A percentile compares a stretch with the other conserved stretches of the same genome.
These are phyloP conservation scores for Cordia subcordata DNA, from an alignment of 257 asterid genomes.

Conservation along the genomic window DNA sequence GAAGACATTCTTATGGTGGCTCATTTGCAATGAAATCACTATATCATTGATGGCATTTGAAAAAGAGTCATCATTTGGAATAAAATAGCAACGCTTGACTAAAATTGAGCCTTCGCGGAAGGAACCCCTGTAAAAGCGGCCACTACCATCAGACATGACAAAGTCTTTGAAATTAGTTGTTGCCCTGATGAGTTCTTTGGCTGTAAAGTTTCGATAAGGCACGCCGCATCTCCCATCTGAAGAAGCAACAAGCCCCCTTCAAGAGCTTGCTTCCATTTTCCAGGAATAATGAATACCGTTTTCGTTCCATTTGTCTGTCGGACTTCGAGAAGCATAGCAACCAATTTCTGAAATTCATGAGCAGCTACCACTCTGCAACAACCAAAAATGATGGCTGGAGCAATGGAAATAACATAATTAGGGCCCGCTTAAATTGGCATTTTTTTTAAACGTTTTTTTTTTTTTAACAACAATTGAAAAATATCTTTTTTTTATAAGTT, in stretches of 20 bases:
- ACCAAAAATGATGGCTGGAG: neutral
- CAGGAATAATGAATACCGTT: neutral
- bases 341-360: neutral
- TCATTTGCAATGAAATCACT: neutral
- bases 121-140: neutral
- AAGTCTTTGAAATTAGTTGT: neutral
- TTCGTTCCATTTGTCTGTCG: neutral
- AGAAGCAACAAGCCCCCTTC: constrained; percentile 4
- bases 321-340: neutral
- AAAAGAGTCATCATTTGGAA: too few species aligned
- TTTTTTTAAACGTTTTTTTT: too few species aligned
- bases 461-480: too few species aligned
- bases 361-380: neutral
- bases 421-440: too few species aligned
- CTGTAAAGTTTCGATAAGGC: neutral
- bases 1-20: constrained; percentile 1
- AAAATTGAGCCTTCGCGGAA: neutral
- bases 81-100: too few species aligned
- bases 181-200: constrained; percentile 3
- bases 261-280: neutral
- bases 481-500: too few species aligned
- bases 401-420: neutral
- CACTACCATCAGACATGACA: neutral
- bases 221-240: constrained; percentile 2
- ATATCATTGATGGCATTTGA: neutral